Evolutionary conservation across 441 rosid genomes (phyloP), one percentile per base, ranked within the genome.

Genomic region (Pelargonium myrrhifolium): DNA sequence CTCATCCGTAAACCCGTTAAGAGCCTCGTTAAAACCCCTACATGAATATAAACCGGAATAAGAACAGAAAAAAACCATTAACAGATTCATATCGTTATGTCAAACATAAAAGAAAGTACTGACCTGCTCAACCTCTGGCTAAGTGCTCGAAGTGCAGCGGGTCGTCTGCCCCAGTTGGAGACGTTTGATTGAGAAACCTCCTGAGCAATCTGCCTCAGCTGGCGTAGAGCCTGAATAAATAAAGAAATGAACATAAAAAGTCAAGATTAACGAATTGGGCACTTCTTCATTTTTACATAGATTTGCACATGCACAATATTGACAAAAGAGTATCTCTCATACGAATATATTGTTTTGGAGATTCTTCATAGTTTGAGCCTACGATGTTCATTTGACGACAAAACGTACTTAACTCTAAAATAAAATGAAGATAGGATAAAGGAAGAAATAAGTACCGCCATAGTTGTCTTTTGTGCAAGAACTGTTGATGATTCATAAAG

Each of bases 81-180:
- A 14, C 15, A 14, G 55, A 14, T 5, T 31, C 37, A 31, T 31
- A 47, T 47, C n/a, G n/a, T n/a, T 47, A 47, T 11, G 14, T 47
- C n/a, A 14, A 47, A 60, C 14, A 22, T 15, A 14, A 2, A 24
- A 7, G 14, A 3, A 6, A 2, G 2, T 3, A 68, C 28, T 28
- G 74, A 92, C 99, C 98, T 85, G 96, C 88, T 92, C 79, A 94
- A 79, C 76, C 93, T 87, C 67, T 92, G 99, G 79, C 97, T 94
- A 69, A 94, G 92, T 22, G 89, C 89, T 83, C 97, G 79, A 61
- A 94, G 83, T 68, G 90, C 98, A 28, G 98, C 94, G 0, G 99
- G 99, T 59, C 92, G 97, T 74, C 98, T 82, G 67, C 98, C 99
- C 82, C 90, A 75, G 43, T 94, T 88, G 77, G 89, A 89, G 20